phyloP scores from a whole-genome alignment of 208 protist genomes.

The Leishmania gerbilli region DNA sequence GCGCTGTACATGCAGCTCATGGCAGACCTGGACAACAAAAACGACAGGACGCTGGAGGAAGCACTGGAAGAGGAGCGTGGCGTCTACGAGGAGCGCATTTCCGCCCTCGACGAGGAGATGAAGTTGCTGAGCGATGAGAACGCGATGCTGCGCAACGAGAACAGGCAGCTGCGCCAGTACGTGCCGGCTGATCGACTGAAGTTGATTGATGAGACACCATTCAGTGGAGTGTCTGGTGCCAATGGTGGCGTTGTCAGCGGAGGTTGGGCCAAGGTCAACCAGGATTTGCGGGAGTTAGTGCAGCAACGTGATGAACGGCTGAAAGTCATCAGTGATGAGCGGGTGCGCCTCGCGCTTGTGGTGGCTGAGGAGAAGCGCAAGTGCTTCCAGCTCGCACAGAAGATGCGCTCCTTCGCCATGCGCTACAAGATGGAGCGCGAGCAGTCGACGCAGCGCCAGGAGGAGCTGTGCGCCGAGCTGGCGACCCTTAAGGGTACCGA shows the following conservation, averaged over 20 bases:
- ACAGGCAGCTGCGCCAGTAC: slow-evolving; percentile 31
- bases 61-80: slow-evolving; percentile 70
- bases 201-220: slow-evolving; percentile 19
- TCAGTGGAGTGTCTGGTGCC: slow-evolving; percentile 1
- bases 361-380: slow-evolving; percentile 70
- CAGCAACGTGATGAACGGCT: slow-evolving; percentile 50
- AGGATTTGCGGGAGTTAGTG: slow-evolving; percentile 55
- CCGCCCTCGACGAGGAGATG: slow-evolving; percentile 58
- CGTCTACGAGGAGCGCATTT: slow-evolving; percentile 79
- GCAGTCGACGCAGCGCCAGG: slow-evolving; percentile 38
- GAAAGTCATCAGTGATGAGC: slow-evolving; percentile 59
- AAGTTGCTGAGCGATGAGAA: slow-evolving; percentile 72
- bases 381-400: slow-evolving; percentile 70
- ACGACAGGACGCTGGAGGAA: slow-evolving; percentile 75
- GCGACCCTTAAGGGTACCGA: slow-evolving; percentile 72
- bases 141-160: slow-evolving; percentile 59
- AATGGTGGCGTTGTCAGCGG: slow-evolving; percentile 5
- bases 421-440: slow-evolving; percentile 59
- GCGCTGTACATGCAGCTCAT: slow-evolving; percentile 87
- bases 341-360: slow-evolving; percentile 60
- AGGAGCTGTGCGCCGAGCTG: slow-evolving; percentile 65
- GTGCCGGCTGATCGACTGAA: slow-evolving; percentile 45
- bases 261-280: slow-evolving; percentile 52
- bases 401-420: slow-evolving; percentile 53
- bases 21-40: slow-evolving; percentile 86